phyloP scores from a whole-genome alignment of 129 eudicot genomes.

The Saposhnikovia divaricata region DNA sequence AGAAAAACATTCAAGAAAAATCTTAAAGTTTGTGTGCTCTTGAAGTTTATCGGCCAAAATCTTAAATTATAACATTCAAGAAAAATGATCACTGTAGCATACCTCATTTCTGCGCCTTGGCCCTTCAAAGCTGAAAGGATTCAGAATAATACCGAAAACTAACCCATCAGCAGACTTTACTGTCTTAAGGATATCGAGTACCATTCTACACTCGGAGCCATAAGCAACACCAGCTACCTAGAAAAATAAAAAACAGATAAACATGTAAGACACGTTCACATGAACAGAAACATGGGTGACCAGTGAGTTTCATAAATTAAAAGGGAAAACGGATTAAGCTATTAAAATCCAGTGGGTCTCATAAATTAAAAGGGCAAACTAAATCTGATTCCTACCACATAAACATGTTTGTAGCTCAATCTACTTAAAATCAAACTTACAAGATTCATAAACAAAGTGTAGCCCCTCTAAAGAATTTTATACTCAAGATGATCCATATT shows the following conservation, averaged over 20 bases:
- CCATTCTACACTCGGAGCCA: constrained; percentile 57
- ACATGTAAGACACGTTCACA: background rate
- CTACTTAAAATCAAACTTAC: background rate
- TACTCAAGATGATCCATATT: background rate
- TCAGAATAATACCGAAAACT: constrained; percentile 54
- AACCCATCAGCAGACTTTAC: constrained; percentile 56
- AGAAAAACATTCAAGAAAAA: no score
- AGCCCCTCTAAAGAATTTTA: background rate
- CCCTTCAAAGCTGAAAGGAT: constrained; percentile 97
- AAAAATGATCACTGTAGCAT: background rate
- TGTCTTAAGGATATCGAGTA: constrained; percentile 53
- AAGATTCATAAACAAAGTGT: background rate
- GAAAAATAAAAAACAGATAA: constrained; percentile 8
- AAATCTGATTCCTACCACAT: background rate
- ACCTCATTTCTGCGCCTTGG: constrained; percentile 89
- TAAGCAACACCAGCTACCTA: constrained; percentile 96
- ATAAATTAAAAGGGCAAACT: background rate
- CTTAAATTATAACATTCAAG: background rate
- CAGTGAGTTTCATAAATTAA: background rate
- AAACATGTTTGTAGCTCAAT: background rate
- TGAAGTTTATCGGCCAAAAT: constrained; percentile 51
- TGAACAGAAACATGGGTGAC: background rate
- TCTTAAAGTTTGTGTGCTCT: constrained; percentile 47
- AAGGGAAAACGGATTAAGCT: background rate
- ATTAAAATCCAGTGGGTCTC: background rate